These are phyloP conservation scores for Trichoderma atroviride DNA, from an alignment of 2,329 filamentous ascomycete genomes.

Conservation along the genomic window DNA sequence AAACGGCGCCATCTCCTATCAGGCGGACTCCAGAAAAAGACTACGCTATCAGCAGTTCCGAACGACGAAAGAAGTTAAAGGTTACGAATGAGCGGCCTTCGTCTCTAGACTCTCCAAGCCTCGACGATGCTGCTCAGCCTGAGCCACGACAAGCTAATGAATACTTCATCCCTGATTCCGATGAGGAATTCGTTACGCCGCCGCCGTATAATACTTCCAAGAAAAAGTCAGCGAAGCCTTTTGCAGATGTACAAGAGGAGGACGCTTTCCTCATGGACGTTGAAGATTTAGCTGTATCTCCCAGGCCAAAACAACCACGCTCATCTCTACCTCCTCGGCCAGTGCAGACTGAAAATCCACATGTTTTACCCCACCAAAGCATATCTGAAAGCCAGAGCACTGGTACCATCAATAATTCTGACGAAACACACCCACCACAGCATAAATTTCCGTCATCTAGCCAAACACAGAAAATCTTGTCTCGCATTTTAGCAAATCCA, in stretches of 20 bases:
- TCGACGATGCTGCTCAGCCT: not conserved
- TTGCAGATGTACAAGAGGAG: conserved; percentile 19
- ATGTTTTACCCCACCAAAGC: not conserved
- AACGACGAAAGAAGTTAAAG: conserved; percentile 25
- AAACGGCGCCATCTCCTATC: not conserved
- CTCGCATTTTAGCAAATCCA: conserved; percentile 37
- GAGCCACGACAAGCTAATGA: conserved; percentile 32
- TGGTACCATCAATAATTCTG: conserved; percentile 7
- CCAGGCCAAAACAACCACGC: not conserved
- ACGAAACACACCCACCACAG: not conserved
- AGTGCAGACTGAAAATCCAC: not conserved
- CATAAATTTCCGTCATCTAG: conserved; percentile 27
- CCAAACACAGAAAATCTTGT: conserved; percentile 37
- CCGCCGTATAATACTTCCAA: conserved; percentile 32
- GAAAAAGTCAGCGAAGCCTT: conserved; percentile 15
- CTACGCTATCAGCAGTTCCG: conserved; percentile 6
- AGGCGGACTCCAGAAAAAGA: conserved; percentile 17
- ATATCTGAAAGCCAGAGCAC: conserved; percentile 18
- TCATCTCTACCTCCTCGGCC: not conserved
- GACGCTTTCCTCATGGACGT: conserved; percentile 24
- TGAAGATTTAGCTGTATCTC: conserved; percentile 16
- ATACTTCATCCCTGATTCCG: conserved; percentile 57
- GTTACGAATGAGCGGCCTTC: not conserved
- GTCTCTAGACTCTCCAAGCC: not conserved
- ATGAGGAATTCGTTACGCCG: conserved; percentile 54